phyloP scores from a whole-genome alignment of 352 stramenopile genomes.

The Globisporangium cederbergense region DNA sequence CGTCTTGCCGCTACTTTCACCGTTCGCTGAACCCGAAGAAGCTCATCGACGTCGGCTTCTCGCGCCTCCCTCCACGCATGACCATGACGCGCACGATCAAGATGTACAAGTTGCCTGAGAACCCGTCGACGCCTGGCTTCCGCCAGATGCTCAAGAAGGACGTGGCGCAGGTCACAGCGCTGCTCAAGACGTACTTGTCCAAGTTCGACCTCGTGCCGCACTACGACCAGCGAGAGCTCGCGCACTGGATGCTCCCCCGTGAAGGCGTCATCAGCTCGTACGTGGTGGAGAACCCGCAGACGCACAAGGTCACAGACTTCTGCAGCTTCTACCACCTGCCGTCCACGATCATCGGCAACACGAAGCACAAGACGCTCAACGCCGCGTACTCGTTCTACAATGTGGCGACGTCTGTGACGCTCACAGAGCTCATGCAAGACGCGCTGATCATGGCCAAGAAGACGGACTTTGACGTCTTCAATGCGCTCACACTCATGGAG shows the following conservation, averaged over 20 bases:
- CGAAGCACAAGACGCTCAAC: conserved; percentile 94
- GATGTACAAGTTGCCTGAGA: conserved; percentile 80
- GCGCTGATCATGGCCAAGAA: conserved; percentile 50
- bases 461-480: conserved; percentile 47
- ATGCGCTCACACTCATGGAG: conserved; percentile 56
- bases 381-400: conserved; percentile 99
- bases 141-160: conserved; percentile 53
- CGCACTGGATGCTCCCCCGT: conserved; percentile 97
- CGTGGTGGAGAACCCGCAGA: conserved; percentile 74
- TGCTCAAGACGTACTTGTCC: conserved; percentile 52
- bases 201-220: conserved; percentile 81
- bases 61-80: conserved; percentile 88
- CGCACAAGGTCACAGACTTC: conserved; percentile 90
- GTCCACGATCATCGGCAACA: conserved; percentile 93
- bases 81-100: conserved; percentile 94
- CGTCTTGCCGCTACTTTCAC: conserved; percentile 96
- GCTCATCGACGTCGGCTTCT: conserved; percentile 98
- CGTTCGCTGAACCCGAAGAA: conserved; percentile 98
- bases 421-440: conserved; percentile 67
- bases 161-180: conserved; percentile 37
- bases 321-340: conserved; percentile 98
- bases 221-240: conserved; percentile 92
- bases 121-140: conserved; percentile 35
- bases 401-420: conserved; percentile 57
- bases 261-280: conserved; percentile 95